These are phyloP conservation scores for Apiospora aurea DNA, from an alignment of 2,329 filamentous ascomycete species.

Conservation along the genomic window DNA sequence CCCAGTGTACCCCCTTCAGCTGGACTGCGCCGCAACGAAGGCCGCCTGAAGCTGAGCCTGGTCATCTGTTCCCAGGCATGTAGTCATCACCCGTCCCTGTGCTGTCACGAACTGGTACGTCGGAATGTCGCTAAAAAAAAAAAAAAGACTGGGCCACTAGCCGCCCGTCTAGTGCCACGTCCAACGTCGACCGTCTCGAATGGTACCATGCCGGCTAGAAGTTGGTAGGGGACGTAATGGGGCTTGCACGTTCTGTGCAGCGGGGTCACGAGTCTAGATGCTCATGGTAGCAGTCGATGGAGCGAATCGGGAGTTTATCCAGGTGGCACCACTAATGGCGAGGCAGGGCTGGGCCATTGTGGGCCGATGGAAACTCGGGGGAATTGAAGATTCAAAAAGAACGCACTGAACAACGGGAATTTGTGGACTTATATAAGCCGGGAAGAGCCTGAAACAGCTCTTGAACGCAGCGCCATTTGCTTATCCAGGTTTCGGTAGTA, in stretches of 20 bases:
- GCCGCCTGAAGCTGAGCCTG: slow-evolving; percentile 14
- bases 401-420: background rate
- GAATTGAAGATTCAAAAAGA: slow-evolving; percentile 4
- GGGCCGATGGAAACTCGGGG: background rate
- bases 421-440: background rate
- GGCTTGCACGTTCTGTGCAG: no score
- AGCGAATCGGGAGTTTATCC: background rate
- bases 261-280: no score
- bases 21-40: background rate
- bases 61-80: background rate
- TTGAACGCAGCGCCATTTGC: background rate
- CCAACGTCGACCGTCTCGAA: background rate
- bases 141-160: background rate
- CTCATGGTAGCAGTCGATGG: slow-evolving; percentile 1
- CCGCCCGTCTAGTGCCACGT: background rate
- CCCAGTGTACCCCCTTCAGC: background rate
- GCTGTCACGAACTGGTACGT: slow-evolving; percentile 19
- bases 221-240: no score
- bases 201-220: slow-evolving; percentile 1
- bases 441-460: background rate
- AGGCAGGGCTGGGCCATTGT: background rate
- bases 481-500: background rate
- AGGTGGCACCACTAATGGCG: background rate
- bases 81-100: slow-evolving; percentile 16
- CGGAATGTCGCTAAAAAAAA: slow-evolving; percentile 6